These are phyloP conservation scores for Ophiorrhiza pumila DNA, from an alignment of 257 asterid genomes.

Conservation along the genomic window DNA sequence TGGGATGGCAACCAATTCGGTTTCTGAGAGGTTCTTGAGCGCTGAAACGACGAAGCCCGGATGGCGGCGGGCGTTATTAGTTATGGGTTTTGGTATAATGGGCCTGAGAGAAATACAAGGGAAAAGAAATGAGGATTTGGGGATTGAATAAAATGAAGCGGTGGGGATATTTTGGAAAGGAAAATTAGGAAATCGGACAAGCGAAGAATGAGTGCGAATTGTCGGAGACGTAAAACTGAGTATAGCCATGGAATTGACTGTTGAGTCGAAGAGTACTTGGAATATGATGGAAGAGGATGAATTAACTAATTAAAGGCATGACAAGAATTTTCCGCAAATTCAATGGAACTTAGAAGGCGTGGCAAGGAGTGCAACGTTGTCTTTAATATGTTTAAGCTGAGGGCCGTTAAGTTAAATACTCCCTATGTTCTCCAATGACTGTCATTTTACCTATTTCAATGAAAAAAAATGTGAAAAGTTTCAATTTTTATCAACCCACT, in stretches of 20 bases:
- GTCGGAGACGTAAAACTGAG: conserved; percentile 30
- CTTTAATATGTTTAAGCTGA: too few relatives aligned
- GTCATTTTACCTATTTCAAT: too few relatives aligned
- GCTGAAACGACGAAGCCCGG: conserved; percentile 50
- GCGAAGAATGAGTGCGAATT: conserved; percentile 20
- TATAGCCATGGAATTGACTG: conserved; percentile 9
- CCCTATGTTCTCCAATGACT: too few relatives aligned
- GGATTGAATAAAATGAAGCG: conserved; percentile 32
- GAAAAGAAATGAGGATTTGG: conserved; percentile 34
- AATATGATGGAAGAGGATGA: too few relatives aligned
- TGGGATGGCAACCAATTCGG: conserved; percentile 52
- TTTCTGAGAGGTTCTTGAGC: conserved; percentile 61
- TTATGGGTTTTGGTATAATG: conserved; percentile 10
- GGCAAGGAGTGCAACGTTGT: too few relatives aligned
- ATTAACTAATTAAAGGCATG: too few relatives aligned
- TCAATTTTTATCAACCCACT: too few relatives aligned
- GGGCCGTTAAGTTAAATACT: too few relatives aligned
- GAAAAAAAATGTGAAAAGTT: too few relatives aligned
- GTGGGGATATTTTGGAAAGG: conserved; percentile 37
- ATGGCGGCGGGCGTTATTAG: conserved; percentile 29
- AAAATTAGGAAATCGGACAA: conserved; percentile 21
- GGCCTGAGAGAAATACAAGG: conserved; percentile 34
- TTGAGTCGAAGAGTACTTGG: background rate
- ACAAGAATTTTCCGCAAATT: too few relatives aligned
- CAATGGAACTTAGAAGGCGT: too few relatives aligned